These are phyloP conservation scores for Carex pumila DNA, from an alignment of 176 grass and related monocot genomes.

Conservation along the genomic window DNA sequence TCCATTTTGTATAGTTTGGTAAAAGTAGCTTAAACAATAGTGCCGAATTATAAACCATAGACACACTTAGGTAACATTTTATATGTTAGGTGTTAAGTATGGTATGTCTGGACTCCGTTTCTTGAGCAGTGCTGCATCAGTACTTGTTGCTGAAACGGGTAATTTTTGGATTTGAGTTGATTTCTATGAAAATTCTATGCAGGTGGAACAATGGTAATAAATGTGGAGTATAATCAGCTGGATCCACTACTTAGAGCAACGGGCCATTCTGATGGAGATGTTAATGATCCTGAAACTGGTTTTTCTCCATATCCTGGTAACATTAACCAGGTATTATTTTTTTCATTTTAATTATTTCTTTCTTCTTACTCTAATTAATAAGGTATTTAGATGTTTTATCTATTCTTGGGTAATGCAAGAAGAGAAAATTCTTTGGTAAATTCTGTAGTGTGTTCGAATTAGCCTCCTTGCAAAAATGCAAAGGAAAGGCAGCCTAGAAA, in stretches of 20 bases:
- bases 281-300: conserved; percentile 65
- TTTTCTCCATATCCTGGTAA: conserved; percentile 96
- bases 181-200: conserved; percentile 17
- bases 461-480: too few relatives aligned
- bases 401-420: neutral
- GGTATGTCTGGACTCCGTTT: neutral
- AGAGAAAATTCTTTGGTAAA: neutral
- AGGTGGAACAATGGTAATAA: conserved; percentile 96
- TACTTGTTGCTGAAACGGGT: neutral
- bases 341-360: neutral
- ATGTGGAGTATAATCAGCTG: conserved; percentile 99
- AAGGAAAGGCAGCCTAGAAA: too few relatives aligned
- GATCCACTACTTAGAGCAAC: conserved; percentile 85
- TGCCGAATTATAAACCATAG: neutral
- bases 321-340: conserved; percentile 83
- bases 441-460: neutral
- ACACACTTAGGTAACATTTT: neutral
- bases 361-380: neutral
- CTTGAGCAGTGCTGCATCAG: neutral
- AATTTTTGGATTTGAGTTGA: conserved; percentile 7
- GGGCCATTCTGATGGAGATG: conserved; percentile 89
- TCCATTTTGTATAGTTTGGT: neutral
- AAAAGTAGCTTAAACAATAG: neutral
- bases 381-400: neutral
- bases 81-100: neutral